Percentiles rank a stretch among this genome's conserved stretches.
Evolutionary conservation across 2,329 filamentous ascomycete genomes (phyloP).

Genomic region (Reticulascus tulasneorum): DNA sequence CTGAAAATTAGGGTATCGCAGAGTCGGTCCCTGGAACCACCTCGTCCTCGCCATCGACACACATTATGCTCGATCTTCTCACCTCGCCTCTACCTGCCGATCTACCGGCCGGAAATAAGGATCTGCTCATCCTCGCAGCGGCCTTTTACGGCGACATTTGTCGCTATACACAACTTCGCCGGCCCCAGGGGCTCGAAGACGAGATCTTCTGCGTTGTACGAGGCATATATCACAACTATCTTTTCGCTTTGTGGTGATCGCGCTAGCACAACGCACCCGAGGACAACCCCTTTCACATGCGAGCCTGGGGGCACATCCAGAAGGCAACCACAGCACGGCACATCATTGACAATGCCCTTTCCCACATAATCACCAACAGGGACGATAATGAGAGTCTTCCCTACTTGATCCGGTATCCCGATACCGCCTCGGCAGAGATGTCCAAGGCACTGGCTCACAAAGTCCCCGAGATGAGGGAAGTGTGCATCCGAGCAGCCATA

Average conservation of each 20-base stretch:
- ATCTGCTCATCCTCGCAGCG: slow-evolving; percentile 31
- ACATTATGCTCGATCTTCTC: slow-evolving; percentile 17
- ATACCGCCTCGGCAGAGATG: too few species aligned
- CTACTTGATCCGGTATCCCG: slow-evolving; percentile 1
- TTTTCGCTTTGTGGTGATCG: slow-evolving; percentile 30
- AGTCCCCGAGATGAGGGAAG: too few species aligned
- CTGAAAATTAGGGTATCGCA: slow-evolving; percentile 22
- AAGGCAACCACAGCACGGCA: slow-evolving; percentile 21
- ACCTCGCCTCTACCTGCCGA: slow-evolving; percentile 27
- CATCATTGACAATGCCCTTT: slow-evolving; percentile 27
- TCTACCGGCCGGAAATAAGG: slow-evolving; percentile 31
- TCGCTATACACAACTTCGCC: slow-evolving; percentile 29
- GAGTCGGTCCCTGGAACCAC: not conserved
- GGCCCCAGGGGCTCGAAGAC: slow-evolving; percentile 18
- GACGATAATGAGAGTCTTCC: not conserved
- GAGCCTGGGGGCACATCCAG: not conserved
- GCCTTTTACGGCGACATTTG: slow-evolving; percentile 35
- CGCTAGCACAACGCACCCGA: not conserved
- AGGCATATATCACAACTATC: slow-evolving; percentile 32
- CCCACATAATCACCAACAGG: slow-evolving; percentile 4
- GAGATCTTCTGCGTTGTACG: slow-evolving; percentile 25
- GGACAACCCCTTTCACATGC: not conserved
- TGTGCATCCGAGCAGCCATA: too few species aligned
- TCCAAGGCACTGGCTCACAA: too few species aligned
- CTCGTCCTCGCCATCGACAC: not conserved